Conservation (phyloP, 176 grass and related monocot genomes). For the Puccinellia tenuiflora region DNA sequence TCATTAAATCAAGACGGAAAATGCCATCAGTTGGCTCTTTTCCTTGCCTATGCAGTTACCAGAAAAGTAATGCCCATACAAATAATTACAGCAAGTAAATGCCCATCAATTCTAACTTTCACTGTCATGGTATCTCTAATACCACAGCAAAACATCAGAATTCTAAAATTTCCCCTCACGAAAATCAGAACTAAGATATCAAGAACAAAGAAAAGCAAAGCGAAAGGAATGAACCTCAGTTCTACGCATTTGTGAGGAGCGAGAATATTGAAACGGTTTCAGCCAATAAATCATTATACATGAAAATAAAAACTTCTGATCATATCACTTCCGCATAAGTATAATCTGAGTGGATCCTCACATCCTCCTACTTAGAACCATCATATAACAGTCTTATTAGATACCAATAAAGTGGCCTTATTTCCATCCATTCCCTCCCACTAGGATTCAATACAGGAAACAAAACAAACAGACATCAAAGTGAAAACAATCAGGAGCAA, state of each 20-base stretch:
- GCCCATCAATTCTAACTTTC: not conserved
- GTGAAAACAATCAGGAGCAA: not conserved
- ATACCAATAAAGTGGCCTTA: not conserved
- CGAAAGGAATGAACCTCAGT: not conserved
- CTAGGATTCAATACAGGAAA: not conserved
- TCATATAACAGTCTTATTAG: not conserved
- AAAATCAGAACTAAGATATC: not conserved
- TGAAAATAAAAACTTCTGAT: not conserved
- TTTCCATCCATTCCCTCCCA: not conserved
- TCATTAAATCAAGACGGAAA: not conserved
- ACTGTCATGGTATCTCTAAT: not conserved
- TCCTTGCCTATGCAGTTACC: not conserved
- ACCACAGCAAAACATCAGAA: not conserved
- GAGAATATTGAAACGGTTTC: not conserved
- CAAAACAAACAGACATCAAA: not conserved
- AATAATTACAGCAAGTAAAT: conserved; percentile 11
- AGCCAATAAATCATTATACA: not conserved
- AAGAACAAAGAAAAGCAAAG: not conserved
- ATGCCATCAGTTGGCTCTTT: not conserved
- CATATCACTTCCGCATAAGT: not conserved
- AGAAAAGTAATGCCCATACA: not conserved
- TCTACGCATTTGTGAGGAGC: not conserved
- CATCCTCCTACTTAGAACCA: not conserved
- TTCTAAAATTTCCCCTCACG: not conserved
- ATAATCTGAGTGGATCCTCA: not conserved